phyloP scores from a whole-genome alignment of 345 rosid species.

The Turritis glabra region DNA sequence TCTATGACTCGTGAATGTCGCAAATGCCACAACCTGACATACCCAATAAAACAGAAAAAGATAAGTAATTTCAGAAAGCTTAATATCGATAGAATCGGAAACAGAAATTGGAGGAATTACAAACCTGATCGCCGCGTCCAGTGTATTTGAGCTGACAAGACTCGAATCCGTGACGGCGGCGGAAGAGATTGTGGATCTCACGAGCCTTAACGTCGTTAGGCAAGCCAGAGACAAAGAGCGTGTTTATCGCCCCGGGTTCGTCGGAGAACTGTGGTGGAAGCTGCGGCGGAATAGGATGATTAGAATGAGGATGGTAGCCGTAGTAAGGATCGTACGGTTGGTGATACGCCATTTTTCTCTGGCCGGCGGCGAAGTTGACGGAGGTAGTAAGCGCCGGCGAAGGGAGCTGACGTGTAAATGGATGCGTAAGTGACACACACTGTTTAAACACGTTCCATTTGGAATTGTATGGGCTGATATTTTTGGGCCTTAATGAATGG shows the following conservation, averaged over 20 bases:
- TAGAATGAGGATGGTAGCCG: constrained; percentile 38
- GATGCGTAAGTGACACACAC: background rate
- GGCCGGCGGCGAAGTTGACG: constrained; percentile 27
- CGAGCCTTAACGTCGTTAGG: constrained; percentile 91
- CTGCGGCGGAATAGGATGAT: constrained; percentile 16
- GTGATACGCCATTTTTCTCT: constrained; percentile 48
- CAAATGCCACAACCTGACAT: constrained; percentile 87
- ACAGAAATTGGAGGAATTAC: background rate
- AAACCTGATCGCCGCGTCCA: constrained; percentile 88
- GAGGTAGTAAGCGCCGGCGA: constrained; percentile 30
- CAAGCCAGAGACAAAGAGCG: constrained; percentile 81
- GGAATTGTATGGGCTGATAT: background rate
- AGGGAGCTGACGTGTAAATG: constrained; percentile 13
- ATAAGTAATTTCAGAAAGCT: background rate
- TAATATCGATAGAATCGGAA: background rate
- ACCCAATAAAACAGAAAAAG: background rate
- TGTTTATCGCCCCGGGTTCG: constrained; percentile 56
- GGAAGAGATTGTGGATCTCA: constrained; percentile 90
- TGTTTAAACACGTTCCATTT: background rate
- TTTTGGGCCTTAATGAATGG: background rate
- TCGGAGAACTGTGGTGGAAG: constrained; percentile 24
- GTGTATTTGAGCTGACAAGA: constrained; percentile 91
- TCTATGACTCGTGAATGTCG: constrained; percentile 73
- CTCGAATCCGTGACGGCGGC: constrained; percentile 73
- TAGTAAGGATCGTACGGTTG: constrained; percentile 66